Conservation (phyloP, 768 basidiomycete genomes). For the Boletus coccyginus region DNA sequence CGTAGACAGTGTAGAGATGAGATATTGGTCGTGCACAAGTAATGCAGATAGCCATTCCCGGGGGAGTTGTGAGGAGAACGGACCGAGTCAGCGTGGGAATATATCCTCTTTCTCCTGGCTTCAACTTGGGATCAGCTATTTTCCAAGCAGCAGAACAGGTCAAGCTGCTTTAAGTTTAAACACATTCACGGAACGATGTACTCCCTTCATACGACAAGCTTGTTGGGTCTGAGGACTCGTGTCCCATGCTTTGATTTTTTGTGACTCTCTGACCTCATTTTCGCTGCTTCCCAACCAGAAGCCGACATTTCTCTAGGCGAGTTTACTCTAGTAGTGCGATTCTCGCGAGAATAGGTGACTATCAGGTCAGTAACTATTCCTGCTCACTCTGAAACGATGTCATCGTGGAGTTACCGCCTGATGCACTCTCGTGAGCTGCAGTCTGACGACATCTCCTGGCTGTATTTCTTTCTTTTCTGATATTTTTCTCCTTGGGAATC, state of each 20-base stretch:
- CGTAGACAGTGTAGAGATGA: conserved; percentile 79
- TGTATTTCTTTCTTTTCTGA: conserved; percentile 15
- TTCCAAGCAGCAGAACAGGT: background rate
- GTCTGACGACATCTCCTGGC: conserved; percentile 13
- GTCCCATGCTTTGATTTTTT: background rate
- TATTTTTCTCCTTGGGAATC: background rate
- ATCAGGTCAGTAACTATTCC: background rate
- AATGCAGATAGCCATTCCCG: conserved; percentile 75
- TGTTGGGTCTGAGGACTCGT: conserved; percentile 4
- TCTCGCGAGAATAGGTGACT: no score
- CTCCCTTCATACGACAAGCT: background rate
- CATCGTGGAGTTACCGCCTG: conserved; percentile 17
- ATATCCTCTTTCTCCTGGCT: background rate
- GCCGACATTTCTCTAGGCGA: background rate
- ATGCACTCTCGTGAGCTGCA: conserved; percentile 2
- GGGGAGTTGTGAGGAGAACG: background rate
- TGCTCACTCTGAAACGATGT: conserved; percentile 8
- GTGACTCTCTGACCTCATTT: background rate
- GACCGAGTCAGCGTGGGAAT: conserved; percentile 3
- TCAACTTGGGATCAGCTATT: no score
- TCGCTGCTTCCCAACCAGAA: background rate
- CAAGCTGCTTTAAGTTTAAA: background rate
- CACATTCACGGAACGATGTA: background rate
- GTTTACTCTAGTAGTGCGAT: background rate
- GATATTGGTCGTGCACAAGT: conserved; percentile 63